Evolutionary conservation across 2,329 filamentous ascomycete genomes (phyloP), one percentile per base, ranked within the genome.

Genomic region (Anisogramma anomala): DNA sequence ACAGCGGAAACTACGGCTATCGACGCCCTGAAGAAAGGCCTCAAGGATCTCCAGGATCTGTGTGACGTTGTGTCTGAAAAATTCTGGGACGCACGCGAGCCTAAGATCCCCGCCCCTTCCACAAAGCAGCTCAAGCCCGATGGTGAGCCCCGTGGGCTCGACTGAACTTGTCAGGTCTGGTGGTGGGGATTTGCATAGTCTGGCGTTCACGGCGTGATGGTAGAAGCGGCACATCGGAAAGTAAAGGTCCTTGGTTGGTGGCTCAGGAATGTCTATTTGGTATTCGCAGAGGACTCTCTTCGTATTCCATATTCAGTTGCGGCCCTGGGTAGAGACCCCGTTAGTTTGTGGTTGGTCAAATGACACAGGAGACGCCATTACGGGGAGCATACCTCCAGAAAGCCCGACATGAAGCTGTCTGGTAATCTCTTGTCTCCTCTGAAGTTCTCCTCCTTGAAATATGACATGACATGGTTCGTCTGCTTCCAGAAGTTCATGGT

Each of bases 401-500:
- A 98, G 36, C 86, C 86, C 53, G 79, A 74, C 68, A 98, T 93
- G 68, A 98, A 98, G 69, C 77, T 91, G 55, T 77, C 77, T 28
- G 89, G 89, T 64, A 95, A 66, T 60, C 77, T 78, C 53, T 85
- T 61, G 71, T 82, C 62, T 77, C 85, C 70, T 78, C 85, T 67
- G 59, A 76, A 75, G 63, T 72, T 75, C 63, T 96, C 88, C 54
- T 79, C 74, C 59, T 88, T 79, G 74, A 96, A 98, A 66, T 94
- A 98, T 55, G 91, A 87, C 75, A 98, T 86, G 53, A 98, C 75
- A 62, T 98, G 91, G 49, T 84, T 84, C 48, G 88, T 73, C 66
- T 98, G 91, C 67, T 95, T 94, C 91, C 91, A 98, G 73, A 84
- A 98, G 69, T 98, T 98, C 72, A 98, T 78, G 40, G 84, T 98